Base-by-base conservation (phyloP, 1,284 basidiomycete species). In the Sporisorium exsertum region DNA sequence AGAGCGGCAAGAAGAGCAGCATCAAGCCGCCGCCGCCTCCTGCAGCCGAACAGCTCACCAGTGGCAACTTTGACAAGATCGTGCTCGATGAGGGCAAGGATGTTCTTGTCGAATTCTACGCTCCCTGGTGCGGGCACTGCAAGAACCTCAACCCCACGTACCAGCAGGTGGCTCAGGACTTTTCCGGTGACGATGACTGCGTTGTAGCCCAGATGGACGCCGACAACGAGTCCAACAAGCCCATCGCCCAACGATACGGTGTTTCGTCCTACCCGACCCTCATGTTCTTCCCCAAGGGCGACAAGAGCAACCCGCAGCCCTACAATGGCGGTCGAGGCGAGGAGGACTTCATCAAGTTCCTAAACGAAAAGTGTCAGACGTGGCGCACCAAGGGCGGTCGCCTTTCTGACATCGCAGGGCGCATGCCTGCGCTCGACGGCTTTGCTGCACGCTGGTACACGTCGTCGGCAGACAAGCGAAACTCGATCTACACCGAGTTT, bases 71-170 rank as follows among this genome's bases (percentile, higher is more conserved):
- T 82, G 93, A 98, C 10, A 69, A 83, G 68, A 88, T 96, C 61
- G 91, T 94, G 42, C 91, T 91, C 72, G 92, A 97, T 85, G 91
- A 95, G 53, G 68, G 60, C 74, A 97, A 97, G 88, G 96, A 99
- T 86, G 92, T 98, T 79, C 95, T 99, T 80, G 89, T 97, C 81
- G 97, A 99, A 87, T 95, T 86, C 65, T 98, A 94, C 84, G 97
- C 96, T 59, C 91, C 94, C 59, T 99, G 97, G 96, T 97, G 88
- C 71, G 86, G 87, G 40, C 87, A 87, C 82, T 96, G 94, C 92
- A 97, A 97, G 88, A 92, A 94, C 81, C 91, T 99, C 79, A 94
- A 93, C 86, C 97, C 97, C 20, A 93, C 88, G 64, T 99, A 94
- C 93, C 95, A 97, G 78, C 90, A 89, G 45, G 91, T 99, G 49